These are phyloP conservation scores for Termitomyces sp. DNA, from an alignment of 768 basidiomycete species.

Conservation along the genomic window DNA sequence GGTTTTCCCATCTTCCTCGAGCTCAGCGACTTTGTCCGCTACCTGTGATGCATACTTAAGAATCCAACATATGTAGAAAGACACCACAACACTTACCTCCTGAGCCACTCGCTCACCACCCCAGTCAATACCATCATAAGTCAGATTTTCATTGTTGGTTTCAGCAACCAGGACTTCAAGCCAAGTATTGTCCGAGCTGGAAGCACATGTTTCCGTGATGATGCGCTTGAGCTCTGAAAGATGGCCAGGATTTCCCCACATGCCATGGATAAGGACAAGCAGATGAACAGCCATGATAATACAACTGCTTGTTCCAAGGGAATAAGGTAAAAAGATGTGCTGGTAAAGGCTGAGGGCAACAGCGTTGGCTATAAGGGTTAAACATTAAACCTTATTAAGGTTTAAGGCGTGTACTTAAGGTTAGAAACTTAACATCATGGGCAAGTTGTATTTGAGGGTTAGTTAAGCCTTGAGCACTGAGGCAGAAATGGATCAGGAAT, in stretches of 20 bases:
- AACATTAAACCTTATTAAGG: too few relatives aligned
- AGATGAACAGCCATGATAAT: conserved; percentile 36
- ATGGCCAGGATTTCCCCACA: conserved; percentile 80
- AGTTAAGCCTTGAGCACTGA: too few relatives aligned
- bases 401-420: too few relatives aligned
- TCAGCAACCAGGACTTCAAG: conserved; percentile 65
- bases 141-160: conserved; percentile 61
- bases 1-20: conserved; percentile 48
- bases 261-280: conserved; percentile 58
- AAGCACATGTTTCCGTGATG: conserved; percentile 39
- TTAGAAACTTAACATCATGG: too few relatives aligned
- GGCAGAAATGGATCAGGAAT: too few relatives aligned
- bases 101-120: conserved; percentile 76
- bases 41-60: conserved; percentile 38
- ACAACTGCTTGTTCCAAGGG: neutral
- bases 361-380: too few relatives aligned
- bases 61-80: neutral
- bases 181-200: conserved; percentile 31
- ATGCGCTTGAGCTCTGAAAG: conserved; percentile 56
- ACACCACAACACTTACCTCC: conserved; percentile 50
- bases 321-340: neutral
- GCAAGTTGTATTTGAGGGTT: too few relatives aligned
- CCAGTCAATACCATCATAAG: conserved; percentile 85
- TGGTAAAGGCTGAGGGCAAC: neutral
- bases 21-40: conserved; percentile 45